These are phyloP conservation scores for Boechera stricta DNA, from an alignment of 345 rosid genomes.

Conservation along the genomic window DNA sequence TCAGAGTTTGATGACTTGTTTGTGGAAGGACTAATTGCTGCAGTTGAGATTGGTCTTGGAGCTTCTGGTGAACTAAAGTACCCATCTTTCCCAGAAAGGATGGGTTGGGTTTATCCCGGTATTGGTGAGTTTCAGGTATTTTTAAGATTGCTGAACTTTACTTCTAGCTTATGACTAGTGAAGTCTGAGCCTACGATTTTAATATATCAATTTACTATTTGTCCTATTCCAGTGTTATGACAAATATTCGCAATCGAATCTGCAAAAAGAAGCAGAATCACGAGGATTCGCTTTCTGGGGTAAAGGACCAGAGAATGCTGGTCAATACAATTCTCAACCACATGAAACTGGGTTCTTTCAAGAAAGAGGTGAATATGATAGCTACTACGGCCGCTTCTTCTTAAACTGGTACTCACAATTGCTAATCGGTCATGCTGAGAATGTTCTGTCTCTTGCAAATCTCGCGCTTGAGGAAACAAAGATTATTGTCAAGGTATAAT, in stretches of 20 bases:
- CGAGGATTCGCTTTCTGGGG: constrained; percentile 90
- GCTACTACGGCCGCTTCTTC: constrained; percentile 94
- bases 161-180: constrained; percentile 7
- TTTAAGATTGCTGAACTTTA: constrained; percentile 23
- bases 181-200: not conserved
- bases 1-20: constrained; percentile 88
- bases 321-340: constrained; percentile 89
- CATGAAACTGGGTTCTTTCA: constrained; percentile 92
- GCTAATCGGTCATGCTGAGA: constrained; percentile 76
- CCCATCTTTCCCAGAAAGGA: constrained; percentile 81
- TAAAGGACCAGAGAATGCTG: constrained; percentile 88
- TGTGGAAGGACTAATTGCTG: constrained; percentile 67
- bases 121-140: constrained; percentile 99
- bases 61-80: constrained; percentile 86
- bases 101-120: constrained; percentile 97
- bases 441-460: constrained; percentile 78
- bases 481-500: constrained; percentile 74
- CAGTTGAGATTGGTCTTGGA: constrained; percentile 91
- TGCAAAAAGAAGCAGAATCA: constrained; percentile 73
- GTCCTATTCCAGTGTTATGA: constrained; percentile 73
- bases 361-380: constrained; percentile 92
- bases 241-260: constrained; percentile 74
- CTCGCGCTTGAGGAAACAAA: constrained; percentile 84
- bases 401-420: constrained; percentile 85
- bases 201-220: not conserved